Conservation (phyloP, 352 stramenopile species). For the Paralagenidium karlingii region DNA sequence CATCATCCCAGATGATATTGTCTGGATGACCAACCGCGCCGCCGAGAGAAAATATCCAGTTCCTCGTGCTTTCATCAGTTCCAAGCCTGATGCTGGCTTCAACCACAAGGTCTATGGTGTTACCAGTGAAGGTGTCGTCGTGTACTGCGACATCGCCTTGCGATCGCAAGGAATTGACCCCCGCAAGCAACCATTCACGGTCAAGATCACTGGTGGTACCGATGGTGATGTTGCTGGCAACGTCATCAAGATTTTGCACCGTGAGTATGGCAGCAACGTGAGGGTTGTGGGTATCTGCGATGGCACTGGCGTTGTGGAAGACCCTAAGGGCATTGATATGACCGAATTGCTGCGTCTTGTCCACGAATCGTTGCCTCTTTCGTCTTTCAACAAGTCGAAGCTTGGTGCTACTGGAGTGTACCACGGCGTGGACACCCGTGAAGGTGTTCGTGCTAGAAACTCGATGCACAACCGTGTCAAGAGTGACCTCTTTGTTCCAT, state of each 20-base stretch:
- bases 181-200: constrained; percentile 42
- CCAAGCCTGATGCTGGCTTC: constrained; percentile 72
- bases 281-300: constrained; percentile 7
- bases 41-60: constrained; percentile 64
- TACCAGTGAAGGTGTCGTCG: constrained; percentile 68
- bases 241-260: constrained; percentile 10
- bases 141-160: constrained; percentile 67
- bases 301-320: constrained; percentile 12
- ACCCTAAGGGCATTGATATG: constrained; percentile 9
- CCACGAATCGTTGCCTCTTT: constrained; percentile 4
- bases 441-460: constrained; percentile 90
- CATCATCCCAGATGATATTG: constrained; percentile 74
- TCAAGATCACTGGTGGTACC: constrained; percentile 10
- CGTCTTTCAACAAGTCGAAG: constrained; percentile 28
- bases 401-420: constrained; percentile 41
- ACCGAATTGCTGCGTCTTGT: constrained; percentile 9
- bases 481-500: constrained; percentile 78
- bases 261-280: constrained; percentile 5
- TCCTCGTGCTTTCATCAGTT: constrained; percentile 75
- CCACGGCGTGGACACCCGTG: constrained; percentile 69
- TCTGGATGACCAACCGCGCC: constrained; percentile 80
- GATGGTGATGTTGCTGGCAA: constrained; percentile 15
- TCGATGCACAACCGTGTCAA: constrained; percentile 95
- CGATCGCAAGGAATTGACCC: constrained; percentile 70
- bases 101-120: constrained; percentile 84